phyloP scores from a whole-genome alignment of 257 asterid species.

The Capsicum baccatum region DNA sequence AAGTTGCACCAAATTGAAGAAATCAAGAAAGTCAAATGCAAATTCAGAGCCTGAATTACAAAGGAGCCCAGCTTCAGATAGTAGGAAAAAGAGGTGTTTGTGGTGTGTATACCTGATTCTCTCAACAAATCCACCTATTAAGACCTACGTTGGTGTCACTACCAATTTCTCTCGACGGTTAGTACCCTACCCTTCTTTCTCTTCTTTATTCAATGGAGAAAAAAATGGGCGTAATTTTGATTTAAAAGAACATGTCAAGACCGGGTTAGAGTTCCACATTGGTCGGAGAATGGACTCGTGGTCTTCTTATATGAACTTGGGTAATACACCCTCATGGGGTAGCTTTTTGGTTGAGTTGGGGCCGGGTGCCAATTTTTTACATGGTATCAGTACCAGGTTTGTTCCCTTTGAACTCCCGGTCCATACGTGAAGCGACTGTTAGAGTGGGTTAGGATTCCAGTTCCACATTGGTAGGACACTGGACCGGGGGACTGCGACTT shows the following conservation, averaged over 20 bases:
- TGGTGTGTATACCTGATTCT: conserved; percentile 83
- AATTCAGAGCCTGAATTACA: conserved; percentile 3
- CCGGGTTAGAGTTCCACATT: too few relatives aligned
- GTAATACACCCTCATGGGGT: neutral
- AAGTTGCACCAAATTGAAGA: neutral
- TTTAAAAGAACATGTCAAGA: neutral
- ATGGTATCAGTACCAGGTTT: neutral
- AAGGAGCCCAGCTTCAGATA: conserved; percentile 30
- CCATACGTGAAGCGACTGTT: too few relatives aligned
- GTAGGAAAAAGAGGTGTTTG: conserved; percentile 28
- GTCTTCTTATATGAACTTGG: neutral
- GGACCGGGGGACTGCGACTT: neutral
- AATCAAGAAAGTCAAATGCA: conserved; percentile 13
- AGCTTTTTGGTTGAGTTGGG: neutral
- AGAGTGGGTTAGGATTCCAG: too few relatives aligned
- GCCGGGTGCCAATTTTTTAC: neutral
- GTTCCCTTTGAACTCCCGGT: neutral
- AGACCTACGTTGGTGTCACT: conserved; percentile 86
- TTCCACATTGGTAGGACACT: neutral
- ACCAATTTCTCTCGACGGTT: conserved; percentile 82
- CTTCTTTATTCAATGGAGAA: neutral
- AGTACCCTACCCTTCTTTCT: neutral
- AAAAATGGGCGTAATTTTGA: neutral
- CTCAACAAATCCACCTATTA: conserved; percentile 73
- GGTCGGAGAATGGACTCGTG: neutral